A percentile compares a stretch with the other conserved stretches of the same genome.
phyloP scores from a whole-genome alignment of 2,329 filamentous ascomycete genomes.

The Colletotrichum sansevieriae region DNA sequence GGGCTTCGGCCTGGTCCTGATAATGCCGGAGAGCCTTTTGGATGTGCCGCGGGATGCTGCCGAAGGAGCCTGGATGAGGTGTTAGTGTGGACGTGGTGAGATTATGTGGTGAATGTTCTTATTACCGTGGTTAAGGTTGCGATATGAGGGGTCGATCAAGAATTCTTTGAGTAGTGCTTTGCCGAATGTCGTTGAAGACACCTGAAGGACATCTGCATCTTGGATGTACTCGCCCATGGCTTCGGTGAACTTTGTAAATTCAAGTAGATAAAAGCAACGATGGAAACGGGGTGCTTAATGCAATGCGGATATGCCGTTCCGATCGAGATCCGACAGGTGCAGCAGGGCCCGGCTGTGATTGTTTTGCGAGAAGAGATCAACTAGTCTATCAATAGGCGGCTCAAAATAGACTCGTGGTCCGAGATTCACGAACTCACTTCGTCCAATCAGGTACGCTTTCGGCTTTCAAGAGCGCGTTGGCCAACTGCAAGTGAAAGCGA shows the following conservation, averaged over 20 bases:
- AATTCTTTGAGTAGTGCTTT: conserved; percentile 71
- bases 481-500: no score
- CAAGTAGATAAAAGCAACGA: neutral
- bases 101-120: neutral
- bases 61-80: conserved; percentile 76
- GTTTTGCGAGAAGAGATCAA: no score
- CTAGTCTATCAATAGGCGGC: no score
- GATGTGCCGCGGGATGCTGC: conserved; percentile 76
- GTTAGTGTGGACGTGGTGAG: conserved; percentile 31
- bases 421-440: no score
- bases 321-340: neutral
- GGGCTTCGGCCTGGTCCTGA: conserved; percentile 75
- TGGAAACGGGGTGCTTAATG: neutral
- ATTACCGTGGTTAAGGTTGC: conserved; percentile 83
- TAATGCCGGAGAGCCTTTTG: conserved; percentile 71
- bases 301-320: neutral
- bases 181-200: conserved; percentile 47
- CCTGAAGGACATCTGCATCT: neutral
- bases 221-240: conserved; percentile 26
- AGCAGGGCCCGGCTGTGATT: no score
- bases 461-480: no score
- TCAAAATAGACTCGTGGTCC: no score
- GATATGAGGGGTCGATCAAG: conserved; percentile 74
- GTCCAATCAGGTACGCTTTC: no score
- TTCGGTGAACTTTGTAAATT: neutral